Evolutionary conservation across 176 grass and related monocot species (phyloP), one percentile per base, ranked within the genome.

Genomic region (Carex parvula): DNA sequence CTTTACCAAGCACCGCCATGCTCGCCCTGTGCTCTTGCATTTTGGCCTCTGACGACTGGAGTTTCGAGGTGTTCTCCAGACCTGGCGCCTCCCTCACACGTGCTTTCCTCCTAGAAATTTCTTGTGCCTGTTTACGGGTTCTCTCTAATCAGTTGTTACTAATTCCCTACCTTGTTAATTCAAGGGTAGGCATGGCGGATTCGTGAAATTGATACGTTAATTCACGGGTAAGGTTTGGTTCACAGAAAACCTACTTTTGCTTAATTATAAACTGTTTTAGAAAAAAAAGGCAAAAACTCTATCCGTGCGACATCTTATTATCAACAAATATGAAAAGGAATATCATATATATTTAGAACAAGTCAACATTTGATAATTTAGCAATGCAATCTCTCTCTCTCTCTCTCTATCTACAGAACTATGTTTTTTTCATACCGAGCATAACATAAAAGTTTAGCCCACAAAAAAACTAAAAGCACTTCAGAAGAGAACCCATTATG

Each of bases 1-100:
- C 96, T 84, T 99, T 99, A 89, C 96, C 96, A 82, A 95, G 85
- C 57, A 99, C 90, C 60, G 89, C 93, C 96, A 99, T 94, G 71
- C 75, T 95, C 61, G 96, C 96, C 89, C 89, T 99, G 64, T 89
- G 89, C 72, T 99, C 93, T 84, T 89, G 89, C 96, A 99, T 99
- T 93, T 85, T 95, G 85, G 85, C 65, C 87, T 99, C 91, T 6
- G 91, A 94, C 3, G 92, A 81, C 82, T 95, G 89, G 84, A 99
- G 86, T 69, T 95, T 99, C 86, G 90, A 79, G 76, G 93, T 99
- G 78, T 94, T 81, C 79, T 99, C 96, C 64, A 91, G 65, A 75
- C 91, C 72, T 22, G 96, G 91, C 79, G 90, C 77, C 91, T 99
- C 96, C 90, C 93, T 93, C 68, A 95, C 87, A 77, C 96, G 91